Evolutionary conservation across 2,329 filamentous ascomycete species (phyloP).

Genomic region (Xylariaceae sp.): DNA sequence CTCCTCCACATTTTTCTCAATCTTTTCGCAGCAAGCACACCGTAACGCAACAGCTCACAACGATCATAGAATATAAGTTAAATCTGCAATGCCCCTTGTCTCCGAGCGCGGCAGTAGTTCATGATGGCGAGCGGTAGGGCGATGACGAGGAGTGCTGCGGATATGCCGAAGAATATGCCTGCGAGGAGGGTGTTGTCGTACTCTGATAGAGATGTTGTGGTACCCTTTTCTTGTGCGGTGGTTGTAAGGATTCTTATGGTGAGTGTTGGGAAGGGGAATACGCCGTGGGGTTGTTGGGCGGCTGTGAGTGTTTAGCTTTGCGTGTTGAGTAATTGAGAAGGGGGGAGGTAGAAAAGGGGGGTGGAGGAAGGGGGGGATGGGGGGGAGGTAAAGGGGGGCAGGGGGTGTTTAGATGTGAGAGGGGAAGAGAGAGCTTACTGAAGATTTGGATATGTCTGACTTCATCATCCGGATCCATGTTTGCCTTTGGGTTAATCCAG

Average conservation of each 20-base stretch:
- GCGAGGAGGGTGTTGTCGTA: constrained; percentile 1
- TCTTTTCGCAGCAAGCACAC: too few species aligned
- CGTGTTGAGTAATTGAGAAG: neutral
- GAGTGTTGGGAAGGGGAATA: too few species aligned
- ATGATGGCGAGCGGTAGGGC: constrained; percentile 10
- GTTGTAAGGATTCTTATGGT: too few species aligned
- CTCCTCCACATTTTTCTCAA: too few species aligned
- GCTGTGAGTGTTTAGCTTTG: too few species aligned
- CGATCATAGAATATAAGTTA: neutral
- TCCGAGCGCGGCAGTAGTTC: constrained; percentile 12
- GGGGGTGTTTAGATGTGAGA: too few species aligned
- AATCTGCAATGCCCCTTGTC: neutral
- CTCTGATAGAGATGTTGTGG: too few species aligned
- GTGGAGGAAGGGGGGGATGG: neutral
- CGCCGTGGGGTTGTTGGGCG: too few species aligned
- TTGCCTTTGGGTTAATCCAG: too few species aligned
- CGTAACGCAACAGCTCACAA: too few species aligned
- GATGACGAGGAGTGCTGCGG: constrained; percentile 8
- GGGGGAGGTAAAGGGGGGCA: neutral
- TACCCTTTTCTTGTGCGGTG: too few species aligned
- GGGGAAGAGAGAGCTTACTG: neutral
- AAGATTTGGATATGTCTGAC: neutral
- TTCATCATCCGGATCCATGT: too few species aligned
- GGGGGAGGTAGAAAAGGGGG: neutral
- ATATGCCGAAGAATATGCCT: constrained; percentile 13